Conservation (phyloP, 345 rosid species). For the Eucalyptus cloeziana region DNA sequence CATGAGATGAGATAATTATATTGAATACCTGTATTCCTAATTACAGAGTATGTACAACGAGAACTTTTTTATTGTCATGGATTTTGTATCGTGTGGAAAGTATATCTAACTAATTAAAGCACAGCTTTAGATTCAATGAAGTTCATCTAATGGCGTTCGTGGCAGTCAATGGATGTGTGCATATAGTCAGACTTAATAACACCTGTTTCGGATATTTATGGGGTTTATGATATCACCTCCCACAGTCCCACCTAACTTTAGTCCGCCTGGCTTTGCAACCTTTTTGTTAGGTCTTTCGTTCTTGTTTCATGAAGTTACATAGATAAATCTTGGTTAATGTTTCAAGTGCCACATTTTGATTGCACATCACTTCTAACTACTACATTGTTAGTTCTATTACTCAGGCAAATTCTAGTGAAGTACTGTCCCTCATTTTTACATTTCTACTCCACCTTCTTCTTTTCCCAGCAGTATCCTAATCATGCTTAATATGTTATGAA, state of each 20-base stretch:
- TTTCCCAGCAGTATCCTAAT: not conserved
- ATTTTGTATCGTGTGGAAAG: not conserved
- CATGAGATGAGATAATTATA: not conserved
- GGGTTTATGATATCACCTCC: not conserved
- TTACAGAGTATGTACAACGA: not conserved
- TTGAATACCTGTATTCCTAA: not conserved
- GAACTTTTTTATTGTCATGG: not conserved
- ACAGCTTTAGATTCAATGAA: not conserved
- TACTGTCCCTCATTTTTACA: not conserved
- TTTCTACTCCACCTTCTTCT: not conserved
- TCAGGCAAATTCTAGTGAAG: not conserved
- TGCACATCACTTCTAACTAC: not conserved
- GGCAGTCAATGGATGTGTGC: not conserved
- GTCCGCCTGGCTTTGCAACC: not conserved
- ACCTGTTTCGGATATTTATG: not conserved
- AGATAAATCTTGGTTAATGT: not conserved
- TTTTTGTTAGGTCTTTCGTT: not conserved
- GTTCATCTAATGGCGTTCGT: not conserved
- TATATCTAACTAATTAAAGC: not conserved
- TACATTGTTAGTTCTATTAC: not conserved
- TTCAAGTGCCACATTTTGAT: not conserved
- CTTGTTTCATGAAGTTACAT: not conserved
- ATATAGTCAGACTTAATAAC: not conserved
- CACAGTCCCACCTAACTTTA: not conserved
- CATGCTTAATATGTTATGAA: not conserved